phyloP scores from a whole-genome alignment of 2,329 filamentous ascomycete species.

The Aspergillus phoenicis region DNA sequence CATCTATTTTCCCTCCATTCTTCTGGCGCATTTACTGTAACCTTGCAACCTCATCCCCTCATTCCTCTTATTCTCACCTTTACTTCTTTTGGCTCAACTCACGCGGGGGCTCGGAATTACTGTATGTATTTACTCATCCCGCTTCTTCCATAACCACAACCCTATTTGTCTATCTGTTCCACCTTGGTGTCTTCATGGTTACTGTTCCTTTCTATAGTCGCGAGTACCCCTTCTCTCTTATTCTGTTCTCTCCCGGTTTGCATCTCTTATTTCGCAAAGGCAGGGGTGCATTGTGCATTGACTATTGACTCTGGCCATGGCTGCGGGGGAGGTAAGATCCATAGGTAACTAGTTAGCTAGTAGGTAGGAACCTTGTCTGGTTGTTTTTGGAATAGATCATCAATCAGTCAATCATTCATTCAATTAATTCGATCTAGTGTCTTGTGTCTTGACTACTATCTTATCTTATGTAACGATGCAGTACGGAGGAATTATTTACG shows the following conservation, averaged over 20 bases:
- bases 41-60: neutral
- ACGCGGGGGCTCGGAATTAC: neutral
- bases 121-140: neutral
- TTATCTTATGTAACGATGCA: too few relatives aligned
- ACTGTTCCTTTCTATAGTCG: too few relatives aligned
- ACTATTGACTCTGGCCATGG: too few relatives aligned
- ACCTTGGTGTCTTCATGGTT: too few relatives aligned
- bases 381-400: neutral
- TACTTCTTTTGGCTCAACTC: neutral
- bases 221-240: too few relatives aligned
- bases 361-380: neutral
- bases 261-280: too few relatives aligned
- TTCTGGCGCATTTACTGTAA: slow-evolving; percentile 4
- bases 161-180: too few relatives aligned
- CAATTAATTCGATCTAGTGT: neutral
- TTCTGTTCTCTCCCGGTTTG: too few relatives aligned
- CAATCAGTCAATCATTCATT: too few relatives aligned
- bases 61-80: neutral
- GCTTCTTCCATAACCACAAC: neutral
- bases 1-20: neutral
- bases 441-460: neutral
- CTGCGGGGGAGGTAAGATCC: too few relatives aligned
- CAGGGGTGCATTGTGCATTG: too few relatives aligned
- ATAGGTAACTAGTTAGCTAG: too few relatives aligned
- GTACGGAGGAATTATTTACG: neutral